A percentile compares a stretch with the other conserved stretches of the same genome.
These are phyloP conservation scores for Pichia deserticola DNA, from an alignment of 805 yeast genomes.

Conservation along the genomic window DNA sequence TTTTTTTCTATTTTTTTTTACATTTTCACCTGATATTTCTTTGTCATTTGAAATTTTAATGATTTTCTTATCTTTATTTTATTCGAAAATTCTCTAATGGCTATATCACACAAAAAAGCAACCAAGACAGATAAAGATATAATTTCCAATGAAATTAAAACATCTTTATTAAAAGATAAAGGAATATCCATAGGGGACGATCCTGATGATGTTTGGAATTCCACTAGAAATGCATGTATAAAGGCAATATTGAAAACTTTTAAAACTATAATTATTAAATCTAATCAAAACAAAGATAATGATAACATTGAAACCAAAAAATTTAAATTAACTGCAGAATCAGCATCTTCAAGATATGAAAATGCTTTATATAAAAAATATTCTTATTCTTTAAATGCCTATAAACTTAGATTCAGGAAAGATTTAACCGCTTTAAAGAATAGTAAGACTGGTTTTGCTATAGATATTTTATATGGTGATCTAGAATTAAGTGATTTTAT, in stretches of 20 bases:
- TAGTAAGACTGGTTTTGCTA: constrained; percentile 20
- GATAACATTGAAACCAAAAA: neutral
- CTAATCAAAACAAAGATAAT: neutral
- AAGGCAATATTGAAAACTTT: constrained; percentile 16
- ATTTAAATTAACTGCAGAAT: neutral
- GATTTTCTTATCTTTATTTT: too few species aligned
- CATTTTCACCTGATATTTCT: too few species aligned
- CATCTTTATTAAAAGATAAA: neutral
- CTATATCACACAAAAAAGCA: constrained; percentile 45
- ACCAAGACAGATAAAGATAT: neutral
- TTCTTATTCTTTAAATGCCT: constrained; percentile 14
- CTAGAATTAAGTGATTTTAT: constrained; percentile 19
- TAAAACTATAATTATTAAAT: neutral
- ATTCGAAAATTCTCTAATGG: constrained; percentile 14
- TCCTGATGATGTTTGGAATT: constrained; percentile 8
- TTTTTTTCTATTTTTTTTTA: too few species aligned
- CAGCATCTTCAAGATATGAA: constrained; percentile 20
- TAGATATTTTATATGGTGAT: constrained; percentile 14
- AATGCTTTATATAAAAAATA: constrained; percentile 14
- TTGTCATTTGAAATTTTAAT: too few species aligned
- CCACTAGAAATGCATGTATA: constrained; percentile 22
- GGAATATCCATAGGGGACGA: constrained; percentile 8
- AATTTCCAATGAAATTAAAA: neutral
- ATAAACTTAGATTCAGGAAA: constrained; percentile 25
- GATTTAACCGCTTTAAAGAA: constrained; percentile 27